Evolutionary conservation across 2,329 filamentous ascomycete species (phyloP).

Genomic region (Colletotrichum sidae): DNA sequence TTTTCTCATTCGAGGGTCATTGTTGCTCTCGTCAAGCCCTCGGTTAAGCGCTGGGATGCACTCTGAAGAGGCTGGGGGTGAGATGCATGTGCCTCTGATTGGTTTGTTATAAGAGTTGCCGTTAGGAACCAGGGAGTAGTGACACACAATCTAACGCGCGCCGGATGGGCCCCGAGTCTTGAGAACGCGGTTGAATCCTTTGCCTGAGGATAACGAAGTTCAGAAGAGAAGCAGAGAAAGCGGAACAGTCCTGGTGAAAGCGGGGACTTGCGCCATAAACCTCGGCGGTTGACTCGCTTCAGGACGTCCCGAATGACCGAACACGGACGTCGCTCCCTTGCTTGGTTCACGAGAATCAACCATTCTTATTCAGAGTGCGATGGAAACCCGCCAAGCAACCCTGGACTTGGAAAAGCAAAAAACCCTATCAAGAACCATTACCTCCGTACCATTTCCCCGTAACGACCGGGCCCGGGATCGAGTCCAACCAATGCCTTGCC

Average conservation of each 20-base stretch:
- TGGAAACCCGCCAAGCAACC: slow-evolving; percentile 20
- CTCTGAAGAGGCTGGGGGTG: neutral
- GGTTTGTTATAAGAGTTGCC: no score
- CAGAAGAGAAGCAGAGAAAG: neutral
- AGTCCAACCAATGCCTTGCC: neutral
- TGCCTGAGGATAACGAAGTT: no score
- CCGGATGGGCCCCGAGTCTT: no score
- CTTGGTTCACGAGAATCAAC: neutral
- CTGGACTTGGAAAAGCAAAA: neutral
- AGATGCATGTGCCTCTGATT: no score
- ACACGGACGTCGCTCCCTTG: neutral
- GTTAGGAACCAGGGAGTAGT: no score
- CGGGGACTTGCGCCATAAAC: slow-evolving; percentile 13
- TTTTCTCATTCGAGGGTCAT: slow-evolving; percentile 3
- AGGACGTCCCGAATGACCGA: slow-evolving; percentile 29
- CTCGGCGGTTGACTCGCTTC: slow-evolving; percentile 25
- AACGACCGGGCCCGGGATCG: neutral
- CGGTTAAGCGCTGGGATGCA: neutral
- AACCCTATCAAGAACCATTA: neutral
- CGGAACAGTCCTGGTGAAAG: neutral
- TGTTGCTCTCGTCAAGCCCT: neutral
- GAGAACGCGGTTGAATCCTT: no score
- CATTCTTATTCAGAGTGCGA: no score
- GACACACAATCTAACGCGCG: no score
- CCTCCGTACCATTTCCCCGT: slow-evolving; percentile 10